phyloP scores from a whole-genome alignment of 2,329 filamentous ascomycete genomes.

The Aspergillus hortae region DNA sequence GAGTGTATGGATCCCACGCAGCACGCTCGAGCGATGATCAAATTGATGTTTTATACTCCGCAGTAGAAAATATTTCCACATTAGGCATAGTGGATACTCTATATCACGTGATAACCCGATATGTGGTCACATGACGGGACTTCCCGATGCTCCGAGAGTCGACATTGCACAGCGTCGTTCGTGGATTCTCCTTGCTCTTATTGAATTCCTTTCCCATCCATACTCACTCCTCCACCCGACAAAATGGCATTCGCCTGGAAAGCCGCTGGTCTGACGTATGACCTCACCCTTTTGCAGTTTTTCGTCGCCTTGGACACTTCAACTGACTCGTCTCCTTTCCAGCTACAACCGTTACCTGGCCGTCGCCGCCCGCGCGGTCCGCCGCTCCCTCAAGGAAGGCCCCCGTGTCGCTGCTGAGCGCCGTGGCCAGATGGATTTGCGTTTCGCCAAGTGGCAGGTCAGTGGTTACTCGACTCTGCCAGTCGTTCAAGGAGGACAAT shows the following conservation, averaged over 20 bases:
- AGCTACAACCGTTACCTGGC: constrained; percentile 99
- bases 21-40: too few species aligned
- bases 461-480: constrained; percentile 42
- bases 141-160: constrained; percentile 34
- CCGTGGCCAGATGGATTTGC: constrained; percentile 82
- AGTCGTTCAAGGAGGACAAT: constrained; percentile 4
- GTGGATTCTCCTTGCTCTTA: constrained; percentile 25
- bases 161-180: constrained; percentile 28
- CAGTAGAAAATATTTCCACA: not conserved
- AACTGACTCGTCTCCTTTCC: constrained; percentile 27
- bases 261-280: constrained; percentile 93
- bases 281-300: constrained; percentile 21
- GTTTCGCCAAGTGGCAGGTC: constrained; percentile 95
- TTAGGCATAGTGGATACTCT: not conserved
- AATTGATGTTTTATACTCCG: too few species aligned
- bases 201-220: constrained; percentile 23
- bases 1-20: too few species aligned
- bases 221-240: constrained; percentile 33
- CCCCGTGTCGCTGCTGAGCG: constrained; percentile 83
- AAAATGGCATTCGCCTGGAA: constrained; percentile 95
- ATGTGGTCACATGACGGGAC: constrained; percentile 22
- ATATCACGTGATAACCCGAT: constrained; percentile 28
- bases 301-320: not conserved
- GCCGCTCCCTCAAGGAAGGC: constrained; percentile 94
- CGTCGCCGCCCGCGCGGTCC: constrained; percentile 89